Evolutionary conservation across 2,329 filamentous ascomycete genomes (phyloP).

Genomic region (Cadophora sp.): DNA sequence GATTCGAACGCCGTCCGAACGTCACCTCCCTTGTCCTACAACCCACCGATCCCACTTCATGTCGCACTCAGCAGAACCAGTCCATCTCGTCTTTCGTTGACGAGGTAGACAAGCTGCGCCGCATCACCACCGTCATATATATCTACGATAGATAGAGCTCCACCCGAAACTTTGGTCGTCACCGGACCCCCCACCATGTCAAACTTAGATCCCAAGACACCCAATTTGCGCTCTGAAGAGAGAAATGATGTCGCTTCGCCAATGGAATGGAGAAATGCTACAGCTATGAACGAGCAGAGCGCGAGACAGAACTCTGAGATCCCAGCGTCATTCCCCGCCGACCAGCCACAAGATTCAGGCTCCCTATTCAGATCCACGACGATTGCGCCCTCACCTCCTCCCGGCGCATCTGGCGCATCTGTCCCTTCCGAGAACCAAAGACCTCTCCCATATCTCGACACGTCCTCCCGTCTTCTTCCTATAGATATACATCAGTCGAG

Average conservation of each 20-base stretch:
- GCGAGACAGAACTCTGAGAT: slow-evolving; percentile 27
- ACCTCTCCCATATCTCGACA: slow-evolving; percentile 38
- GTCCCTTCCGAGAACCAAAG: slow-evolving; percentile 19
- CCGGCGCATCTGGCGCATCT: slow-evolving; percentile 26
- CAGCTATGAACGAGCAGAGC: slow-evolving; percentile 29
- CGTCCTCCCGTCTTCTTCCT: slow-evolving; percentile 31
- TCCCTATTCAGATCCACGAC: slow-evolving; percentile 48
- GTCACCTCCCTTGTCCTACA: neutral
- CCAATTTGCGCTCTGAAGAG: slow-evolving; percentile 27
- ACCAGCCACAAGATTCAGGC: slow-evolving; percentile 22
- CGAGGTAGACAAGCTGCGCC: slow-evolving; percentile 24
- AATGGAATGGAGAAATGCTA: slow-evolving; percentile 15
- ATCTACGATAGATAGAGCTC: slow-evolving; percentile 22
- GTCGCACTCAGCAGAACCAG: slow-evolving; percentile 27
- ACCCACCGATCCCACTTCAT: slow-evolving; percentile 20
- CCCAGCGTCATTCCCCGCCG: slow-evolving; percentile 21
- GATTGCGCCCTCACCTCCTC: slow-evolving; percentile 47
- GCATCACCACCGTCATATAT: slow-evolving; percentile 18
- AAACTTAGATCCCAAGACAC: slow-evolving; percentile 31
- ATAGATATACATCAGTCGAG: slow-evolving; percentile 24
- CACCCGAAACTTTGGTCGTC: slow-evolving; percentile 13
- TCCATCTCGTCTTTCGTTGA: slow-evolving; percentile 24
- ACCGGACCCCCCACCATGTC: slow-evolving; percentile 36
- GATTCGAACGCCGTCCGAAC: neutral
- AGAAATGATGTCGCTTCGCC: slow-evolving; percentile 21